These are phyloP conservation scores for Leccinum pachyderme DNA, from an alignment of 1,284 basidiomycete species.

Conservation along the genomic window DNA sequence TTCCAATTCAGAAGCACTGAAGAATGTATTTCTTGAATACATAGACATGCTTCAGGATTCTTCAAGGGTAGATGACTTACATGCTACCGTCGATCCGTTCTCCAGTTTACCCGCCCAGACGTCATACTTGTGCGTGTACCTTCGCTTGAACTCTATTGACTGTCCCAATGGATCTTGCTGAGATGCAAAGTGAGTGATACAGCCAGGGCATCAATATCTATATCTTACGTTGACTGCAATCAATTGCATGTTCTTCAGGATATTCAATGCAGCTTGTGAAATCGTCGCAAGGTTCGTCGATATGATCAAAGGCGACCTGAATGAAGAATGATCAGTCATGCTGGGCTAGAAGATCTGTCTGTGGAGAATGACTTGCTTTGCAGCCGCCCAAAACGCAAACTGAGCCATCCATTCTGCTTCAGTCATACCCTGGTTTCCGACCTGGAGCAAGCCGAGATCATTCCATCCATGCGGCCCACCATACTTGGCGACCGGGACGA, in stretches of 20 bases:
- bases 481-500: conserved; percentile 48
- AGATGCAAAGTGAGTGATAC: conserved; percentile 20
- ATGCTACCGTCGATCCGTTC: conserved; percentile 47
- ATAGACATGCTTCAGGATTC: background rate
- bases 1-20: conserved; percentile 12
- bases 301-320: conserved; percentile 9
- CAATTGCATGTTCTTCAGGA: conserved; percentile 8
- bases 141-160: conserved; percentile 46
- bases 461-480: conserved; percentile 45
- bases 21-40: background rate
- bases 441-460: conserved; percentile 48
- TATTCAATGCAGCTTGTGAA: conserved; percentile 1
- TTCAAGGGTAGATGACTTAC: conserved; percentile 20
- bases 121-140: conserved; percentile 49
- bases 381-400: conserved; percentile 44
- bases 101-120: conserved; percentile 49
- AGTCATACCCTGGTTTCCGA: conserved; percentile 45
- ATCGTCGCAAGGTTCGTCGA: conserved; percentile 11
- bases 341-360: background rate
- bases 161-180: conserved; percentile 50
- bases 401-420: conserved; percentile 45
- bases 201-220: conserved; percentile 20
- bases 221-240: conserved; percentile 10
- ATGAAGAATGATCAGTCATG: background rate
- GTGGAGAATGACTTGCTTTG: conserved; percentile 4